Evolutionary conservation across 345 rosid species (phyloP).

Genomic region (Sonneratia alba): DNA sequence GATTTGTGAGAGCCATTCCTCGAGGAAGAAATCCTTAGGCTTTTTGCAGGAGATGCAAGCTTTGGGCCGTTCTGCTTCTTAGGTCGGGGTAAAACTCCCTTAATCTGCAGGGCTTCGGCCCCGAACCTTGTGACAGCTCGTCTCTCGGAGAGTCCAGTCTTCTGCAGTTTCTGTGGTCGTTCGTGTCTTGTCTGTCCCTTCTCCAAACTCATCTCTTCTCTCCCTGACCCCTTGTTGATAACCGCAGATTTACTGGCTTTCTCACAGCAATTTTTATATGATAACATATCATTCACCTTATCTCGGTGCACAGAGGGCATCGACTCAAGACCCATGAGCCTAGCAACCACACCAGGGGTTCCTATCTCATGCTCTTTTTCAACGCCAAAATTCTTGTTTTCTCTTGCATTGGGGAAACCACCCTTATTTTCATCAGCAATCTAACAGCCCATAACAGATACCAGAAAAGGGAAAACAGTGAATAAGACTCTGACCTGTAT

Average conservation of each 20-base stretch:
- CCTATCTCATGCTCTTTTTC: conserved; percentile 40
- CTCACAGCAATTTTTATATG: conserved; percentile 18
- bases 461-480: conserved; percentile 9
- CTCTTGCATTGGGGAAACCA: conserved; percentile 42
- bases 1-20: conserved; percentile 46
- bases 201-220: conserved; percentile 22
- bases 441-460: conserved; percentile 25
- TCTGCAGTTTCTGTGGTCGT: conserved; percentile 86
- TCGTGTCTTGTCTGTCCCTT: conserved; percentile 34
- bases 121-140: conserved; percentile 60
- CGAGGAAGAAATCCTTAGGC: conserved; percentile 45
- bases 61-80: conserved; percentile 55
- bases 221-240: conserved; percentile 1
- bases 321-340: conserved; percentile 95
- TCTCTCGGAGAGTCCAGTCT: conserved; percentile 45
- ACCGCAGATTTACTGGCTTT: conserved; percentile 19
- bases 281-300: conserved; percentile 36
- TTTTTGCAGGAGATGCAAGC: conserved; percentile 53
- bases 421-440: conserved; percentile 77
- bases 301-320: conserved; percentile 52
- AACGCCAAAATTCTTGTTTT: conserved; percentile 12
- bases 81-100: conserved; percentile 52
- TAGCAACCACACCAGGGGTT: conserved; percentile 76
- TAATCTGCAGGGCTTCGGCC: conserved; percentile 73
- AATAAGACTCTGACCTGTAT: neutral